phyloP scores from a whole-genome alignment of 1,284 basidiomycete genomes.

The Fomes fomentarius region DNA sequence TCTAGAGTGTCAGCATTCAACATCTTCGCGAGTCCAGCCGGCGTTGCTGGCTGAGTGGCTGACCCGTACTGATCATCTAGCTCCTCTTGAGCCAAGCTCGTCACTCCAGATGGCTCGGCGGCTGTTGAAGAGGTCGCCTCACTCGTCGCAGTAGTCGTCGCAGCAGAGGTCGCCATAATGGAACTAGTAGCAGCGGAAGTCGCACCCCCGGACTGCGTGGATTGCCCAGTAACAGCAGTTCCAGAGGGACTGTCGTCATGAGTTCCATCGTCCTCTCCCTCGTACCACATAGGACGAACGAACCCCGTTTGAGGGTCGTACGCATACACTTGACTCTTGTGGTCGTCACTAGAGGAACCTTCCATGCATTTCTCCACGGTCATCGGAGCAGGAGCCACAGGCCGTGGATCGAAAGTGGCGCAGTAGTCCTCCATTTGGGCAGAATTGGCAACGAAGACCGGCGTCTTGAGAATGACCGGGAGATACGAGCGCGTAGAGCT shows the following conservation, averaged over 20 bases:
- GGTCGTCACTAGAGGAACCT: conserved; percentile 27
- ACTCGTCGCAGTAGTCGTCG: conserved; percentile 11
- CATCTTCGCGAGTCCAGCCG: conserved; percentile 16
- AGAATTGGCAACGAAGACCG: conserved; percentile 43
- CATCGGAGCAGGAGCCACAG: conserved; percentile 49
- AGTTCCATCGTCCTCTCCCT: conserved; percentile 27
- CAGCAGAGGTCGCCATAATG: too few relatives aligned
- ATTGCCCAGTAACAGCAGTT: background rate
- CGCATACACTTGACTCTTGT: conserved; percentile 61
- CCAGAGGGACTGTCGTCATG: conserved; percentile 6
- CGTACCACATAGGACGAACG: conserved; percentile 56
- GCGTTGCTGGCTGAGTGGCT: conserved; percentile 23
- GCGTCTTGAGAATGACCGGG: conserved; percentile 49
- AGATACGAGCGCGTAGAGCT: conserved; percentile 22
- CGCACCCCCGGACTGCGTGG: conserved; percentile 4
- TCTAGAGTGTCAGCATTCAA: conserved; percentile 21
- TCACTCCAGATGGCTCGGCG: conserved; percentile 19
- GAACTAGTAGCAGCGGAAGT: background rate
- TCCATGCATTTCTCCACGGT: conserved; percentile 48
- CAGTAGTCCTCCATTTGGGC: conserved; percentile 51
- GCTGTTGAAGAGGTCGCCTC: conserved; percentile 23
- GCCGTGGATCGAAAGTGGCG: conserved; percentile 61
- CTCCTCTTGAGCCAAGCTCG: conserved; percentile 23
- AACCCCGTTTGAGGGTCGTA: conserved; percentile 51
- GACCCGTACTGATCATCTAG: conserved; percentile 25